A percentile compares a stretch with the other conserved stretches of the same genome.
Conservation (phyloP, 192 early-diverging fungal species). For the Tieghemiomyces parasiticus region DNA sequence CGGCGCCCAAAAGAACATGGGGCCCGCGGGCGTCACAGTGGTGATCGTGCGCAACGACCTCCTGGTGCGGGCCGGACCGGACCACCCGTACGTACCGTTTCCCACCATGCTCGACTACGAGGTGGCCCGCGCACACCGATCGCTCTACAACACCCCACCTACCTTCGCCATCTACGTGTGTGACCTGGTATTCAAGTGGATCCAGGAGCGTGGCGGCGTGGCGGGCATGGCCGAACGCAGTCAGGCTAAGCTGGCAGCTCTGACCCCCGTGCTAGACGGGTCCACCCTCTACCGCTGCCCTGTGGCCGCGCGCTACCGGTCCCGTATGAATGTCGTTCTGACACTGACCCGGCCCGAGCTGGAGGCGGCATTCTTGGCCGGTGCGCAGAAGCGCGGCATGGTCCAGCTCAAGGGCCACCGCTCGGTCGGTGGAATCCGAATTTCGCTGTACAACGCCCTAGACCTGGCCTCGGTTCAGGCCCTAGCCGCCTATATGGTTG, state of each 20-base stretch:
- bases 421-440: conserved; percentile 82
- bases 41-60: conserved; percentile 87
- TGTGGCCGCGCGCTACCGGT: conserved; percentile 44
- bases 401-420: conserved; percentile 91
- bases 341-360: conserved; percentile 44
- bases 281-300: conserved; percentile 54
- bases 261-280: conserved; percentile 50
- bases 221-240: conserved; percentile 48
- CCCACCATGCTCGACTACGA: conserved; percentile 82
- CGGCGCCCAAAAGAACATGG: conserved; percentile 96
- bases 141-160: conserved; percentile 95
- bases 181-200: conserved; percentile 78
- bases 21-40: conserved; percentile 82
- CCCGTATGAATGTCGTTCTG: conserved; percentile 89
- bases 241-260: conserved; percentile 41
- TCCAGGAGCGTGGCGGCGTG: conserved; percentile 52
- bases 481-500: conserved; percentile 64
- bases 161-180: conserved; percentile 87
- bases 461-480: conserved; percentile 64
- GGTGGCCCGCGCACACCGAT: conserved; percentile 61
- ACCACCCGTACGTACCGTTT: conserved; percentile 24
- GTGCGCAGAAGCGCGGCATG: conserved; percentile 63
- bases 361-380: conserved; percentile 65
- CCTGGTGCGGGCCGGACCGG: conserved; percentile 36
- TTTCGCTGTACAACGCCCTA: conserved; percentile 92